Evolutionary conservation across 768 basidiomycete genomes (phyloP), one percentile per base, ranked within the genome.

Genomic region (Auricularia sp.): DNA sequence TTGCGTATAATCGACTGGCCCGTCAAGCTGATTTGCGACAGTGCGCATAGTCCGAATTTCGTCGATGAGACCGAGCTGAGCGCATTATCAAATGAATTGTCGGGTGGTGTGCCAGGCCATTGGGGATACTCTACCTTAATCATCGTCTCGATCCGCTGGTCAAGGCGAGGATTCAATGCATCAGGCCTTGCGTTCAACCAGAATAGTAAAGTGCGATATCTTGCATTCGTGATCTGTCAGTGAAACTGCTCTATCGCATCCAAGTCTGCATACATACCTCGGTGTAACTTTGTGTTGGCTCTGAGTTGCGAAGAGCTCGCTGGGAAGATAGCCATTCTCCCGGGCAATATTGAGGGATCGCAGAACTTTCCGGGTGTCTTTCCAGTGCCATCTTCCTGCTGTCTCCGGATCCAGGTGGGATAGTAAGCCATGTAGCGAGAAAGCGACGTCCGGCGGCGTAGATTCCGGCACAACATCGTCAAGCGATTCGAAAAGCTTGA

Each of bases 311-410:
- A 88, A 80, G 12, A 91, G 81, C 62, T 90, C 86, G 68, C 89
- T 92, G 1, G 88, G 79, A 58, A 75, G 79, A 59, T 78, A 79
- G 3, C 87, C 83, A 0, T 81, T 83, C 64, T 91, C 86, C 75
- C 85, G 87, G 64, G 93, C 85, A 35, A 97, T 85, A 53, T 82
- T 79, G 7, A 99, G 74, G 68, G 83, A 91, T 43, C 94, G 81
- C 11, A 91, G 74, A 5, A 98, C 90, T 74, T 98, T 99, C 36
- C 96, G 80, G 0, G 92, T 87, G 69, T 99, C 97, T 67, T 80
- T 82, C 96, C 96, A 98, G 72, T 99, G 97, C 96, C 96, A 98
- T 66, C 94, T 79, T 36, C 80, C 80, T 0, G 90, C 91, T 56
- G 93, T 84, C 0, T 72, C 68, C 0, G 85, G 86, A 70, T 98